Evolutionary conservation across 2,329 filamentous ascomycete species (phyloP).

Genomic region (Magnaporthiopsis rhizophila): DNA sequence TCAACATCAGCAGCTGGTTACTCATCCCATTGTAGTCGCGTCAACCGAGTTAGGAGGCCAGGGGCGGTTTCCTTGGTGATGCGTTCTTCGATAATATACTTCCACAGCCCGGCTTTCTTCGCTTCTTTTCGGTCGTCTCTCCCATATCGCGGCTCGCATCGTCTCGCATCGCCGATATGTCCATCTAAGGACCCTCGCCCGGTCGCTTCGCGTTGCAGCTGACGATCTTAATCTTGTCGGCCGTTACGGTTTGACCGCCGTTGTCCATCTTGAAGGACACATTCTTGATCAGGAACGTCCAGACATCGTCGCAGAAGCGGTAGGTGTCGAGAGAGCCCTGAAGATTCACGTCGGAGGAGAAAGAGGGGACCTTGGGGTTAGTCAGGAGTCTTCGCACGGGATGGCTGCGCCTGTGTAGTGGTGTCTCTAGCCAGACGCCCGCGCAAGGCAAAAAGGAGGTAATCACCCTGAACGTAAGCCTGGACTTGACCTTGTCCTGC

Average conservation of each 20-base stretch:
- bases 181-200: slow-evolving; percentile 5
- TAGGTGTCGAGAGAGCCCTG: slow-evolving; percentile 97
- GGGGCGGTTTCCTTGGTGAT: background rate
- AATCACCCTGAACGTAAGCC: slow-evolving; percentile 87
- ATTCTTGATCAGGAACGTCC: slow-evolving; percentile 98
- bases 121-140: background rate
- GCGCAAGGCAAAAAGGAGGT: background rate
- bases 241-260: slow-evolving; percentile 59
- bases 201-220: slow-evolving; percentile 81
- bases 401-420: background rate
- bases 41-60: background rate
- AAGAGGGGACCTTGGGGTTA: background rate
- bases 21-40: background rate
- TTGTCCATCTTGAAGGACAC: slow-evolving; percentile 98
- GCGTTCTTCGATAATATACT: background rate
- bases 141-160: background rate
- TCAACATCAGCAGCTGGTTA: background rate
- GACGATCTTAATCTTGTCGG: slow-evolving; percentile 93
- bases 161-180: background rate
- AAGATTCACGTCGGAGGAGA: background rate
- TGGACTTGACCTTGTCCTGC: slow-evolving; percentile 84
- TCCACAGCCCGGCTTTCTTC: background rate
- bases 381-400: background rate
- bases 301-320: slow-evolving; percentile 98
- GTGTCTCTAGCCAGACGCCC: background rate